phyloP scores from a whole-genome alignment of 2,329 filamentous ascomycete genomes.

The Pyrenophora tritici-repentis region DNA sequence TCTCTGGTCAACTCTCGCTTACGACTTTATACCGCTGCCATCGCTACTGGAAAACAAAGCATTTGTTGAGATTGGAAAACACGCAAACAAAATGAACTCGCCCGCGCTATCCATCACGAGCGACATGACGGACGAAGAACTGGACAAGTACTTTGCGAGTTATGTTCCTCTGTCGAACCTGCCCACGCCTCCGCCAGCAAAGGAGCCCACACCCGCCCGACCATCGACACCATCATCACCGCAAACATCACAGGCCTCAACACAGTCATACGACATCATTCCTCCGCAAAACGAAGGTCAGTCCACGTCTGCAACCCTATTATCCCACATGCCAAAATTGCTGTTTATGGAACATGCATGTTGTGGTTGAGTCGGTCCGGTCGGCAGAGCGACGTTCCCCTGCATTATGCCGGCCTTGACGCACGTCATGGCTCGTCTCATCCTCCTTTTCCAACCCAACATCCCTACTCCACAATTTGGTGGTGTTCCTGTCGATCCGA shows the following conservation, averaged over 20 bases:
- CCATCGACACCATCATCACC: conserved; percentile 12
- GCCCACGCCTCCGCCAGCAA: conserved; percentile 48
- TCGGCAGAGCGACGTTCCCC: conserved; percentile 24
- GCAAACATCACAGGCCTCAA: background rate
- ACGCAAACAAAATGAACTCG: conserved; percentile 12
- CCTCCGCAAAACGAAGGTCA: conserved; percentile 38
- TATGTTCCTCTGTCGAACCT: conserved; percentile 48
- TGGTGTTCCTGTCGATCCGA: conserved; percentile 30
- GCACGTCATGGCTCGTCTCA: conserved; percentile 19
- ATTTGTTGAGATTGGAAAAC: background rate
- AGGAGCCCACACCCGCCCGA: conserved; percentile 25
- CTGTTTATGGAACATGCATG: conserved; percentile 20
- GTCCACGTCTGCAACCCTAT: conserved; percentile 11
- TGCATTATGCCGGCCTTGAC: conserved; percentile 21
- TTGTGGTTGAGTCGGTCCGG: conserved; percentile 23
- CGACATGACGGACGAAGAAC: conserved; percentile 46
- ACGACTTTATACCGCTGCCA: conserved; percentile 10
- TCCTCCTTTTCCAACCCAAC: conserved; percentile 9
- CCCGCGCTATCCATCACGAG: conserved; percentile 33
- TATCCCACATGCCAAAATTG: conserved; percentile 19
- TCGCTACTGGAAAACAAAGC: conserved; percentile 2
- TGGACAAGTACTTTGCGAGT: conserved; percentile 47
- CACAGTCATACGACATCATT: conserved; percentile 7
- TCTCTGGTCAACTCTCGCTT: conserved; percentile 3
- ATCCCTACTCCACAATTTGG: conserved; percentile 12